These are phyloP conservation scores for Lyophyllum atratum DNA, from an alignment of 768 basidiomycete species.

Conservation along the genomic window DNA sequence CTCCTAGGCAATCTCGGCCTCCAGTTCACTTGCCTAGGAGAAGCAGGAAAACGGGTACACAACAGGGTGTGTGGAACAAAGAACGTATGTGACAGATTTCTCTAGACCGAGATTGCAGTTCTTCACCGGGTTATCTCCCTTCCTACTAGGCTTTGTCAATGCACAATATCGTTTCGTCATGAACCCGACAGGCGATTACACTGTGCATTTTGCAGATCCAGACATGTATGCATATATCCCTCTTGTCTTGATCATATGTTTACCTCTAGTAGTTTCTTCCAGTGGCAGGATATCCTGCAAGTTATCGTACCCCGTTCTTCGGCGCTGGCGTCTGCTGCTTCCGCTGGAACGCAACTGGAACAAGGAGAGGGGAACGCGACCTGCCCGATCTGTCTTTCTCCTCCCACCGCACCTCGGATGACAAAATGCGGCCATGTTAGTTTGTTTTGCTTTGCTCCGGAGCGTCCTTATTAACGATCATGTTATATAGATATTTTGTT, in stretches of 20 bases:
- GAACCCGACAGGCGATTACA: slow-evolving; percentile 89
- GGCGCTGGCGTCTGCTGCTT: slow-evolving; percentile 65
- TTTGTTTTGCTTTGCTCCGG: slow-evolving; percentile 23
- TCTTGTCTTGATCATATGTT: neutral
- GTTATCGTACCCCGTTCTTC: slow-evolving; percentile 88
- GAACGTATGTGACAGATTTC: slow-evolving; percentile 67
- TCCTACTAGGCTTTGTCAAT: slow-evolving; percentile 80
- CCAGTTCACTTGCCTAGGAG: slow-evolving; percentile 65
- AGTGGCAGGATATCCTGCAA: slow-evolving; percentile 96
- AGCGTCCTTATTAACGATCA: slow-evolving; percentile 12
- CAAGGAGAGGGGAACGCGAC: slow-evolving; percentile 65
- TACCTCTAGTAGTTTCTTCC: slow-evolving; percentile 73
- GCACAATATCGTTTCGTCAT: slow-evolving; percentile 96
- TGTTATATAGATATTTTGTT: slow-evolving; percentile 79
- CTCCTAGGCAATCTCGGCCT: slow-evolving; percentile 76
- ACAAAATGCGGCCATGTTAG: slow-evolving; percentile 97
- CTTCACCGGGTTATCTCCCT: slow-evolving; percentile 14
- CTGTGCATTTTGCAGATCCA: slow-evolving; percentile 95
- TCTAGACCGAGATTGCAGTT: slow-evolving; percentile 14
- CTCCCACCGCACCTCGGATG: slow-evolving; percentile 88
- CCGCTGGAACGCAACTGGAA: slow-evolving; percentile 38
- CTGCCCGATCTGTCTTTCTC: slow-evolving; percentile 95
- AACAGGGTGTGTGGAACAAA: slow-evolving; percentile 81
- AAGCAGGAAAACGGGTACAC: slow-evolving; percentile 66
- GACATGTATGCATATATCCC: slow-evolving; percentile 72